Conservation (phyloP, 768 basidiomycete genomes). For the Lentinula sp. region DNA sequence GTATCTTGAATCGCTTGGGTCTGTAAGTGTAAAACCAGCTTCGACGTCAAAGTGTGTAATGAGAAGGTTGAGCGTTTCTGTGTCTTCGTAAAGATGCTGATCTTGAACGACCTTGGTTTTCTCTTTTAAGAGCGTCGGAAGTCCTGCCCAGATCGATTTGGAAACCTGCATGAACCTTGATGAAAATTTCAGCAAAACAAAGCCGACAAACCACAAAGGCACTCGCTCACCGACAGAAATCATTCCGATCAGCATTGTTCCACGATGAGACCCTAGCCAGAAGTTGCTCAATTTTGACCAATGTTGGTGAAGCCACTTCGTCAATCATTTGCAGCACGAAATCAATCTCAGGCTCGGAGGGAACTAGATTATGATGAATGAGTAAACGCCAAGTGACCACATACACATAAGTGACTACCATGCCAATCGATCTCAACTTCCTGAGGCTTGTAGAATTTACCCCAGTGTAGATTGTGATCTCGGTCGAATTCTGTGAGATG, state of each 20-base stretch:
- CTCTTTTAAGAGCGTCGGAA: slow-evolving; percentile 64
- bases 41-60: slow-evolving; percentile 59
- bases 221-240: slow-evolving; percentile 68
- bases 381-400: background rate
- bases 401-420: slow-evolving; percentile 31
- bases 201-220: background rate
- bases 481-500: slow-evolving; percentile 48
- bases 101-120: slow-evolving; percentile 50
- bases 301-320: slow-evolving; percentile 54
- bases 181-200: background rate
- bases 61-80: slow-evolving; percentile 68
- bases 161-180: slow-evolving; percentile 61
- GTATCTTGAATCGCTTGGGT: slow-evolving; percentile 71
- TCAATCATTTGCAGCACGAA: slow-evolving; percentile 78
- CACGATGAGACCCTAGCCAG: slow-evolving; percentile 50
- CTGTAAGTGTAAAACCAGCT: slow-evolving; percentile 68
- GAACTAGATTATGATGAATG: slow-evolving; percentile 32
- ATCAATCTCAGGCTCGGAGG: slow-evolving; percentile 63
- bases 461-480: slow-evolving; percentile 70
- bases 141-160: slow-evolving; percentile 71
- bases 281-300: slow-evolving; percentile 62
- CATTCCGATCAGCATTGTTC: slow-evolving; percentile 65
- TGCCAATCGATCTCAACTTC: slow-evolving; percentile 91
- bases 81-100: slow-evolving; percentile 51
- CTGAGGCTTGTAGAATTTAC: slow-evolving; percentile 65